Evolutionary conservation across 768 basidiomycete genomes (phyloP).

Genomic region (Lentinula raphanica): DNA sequence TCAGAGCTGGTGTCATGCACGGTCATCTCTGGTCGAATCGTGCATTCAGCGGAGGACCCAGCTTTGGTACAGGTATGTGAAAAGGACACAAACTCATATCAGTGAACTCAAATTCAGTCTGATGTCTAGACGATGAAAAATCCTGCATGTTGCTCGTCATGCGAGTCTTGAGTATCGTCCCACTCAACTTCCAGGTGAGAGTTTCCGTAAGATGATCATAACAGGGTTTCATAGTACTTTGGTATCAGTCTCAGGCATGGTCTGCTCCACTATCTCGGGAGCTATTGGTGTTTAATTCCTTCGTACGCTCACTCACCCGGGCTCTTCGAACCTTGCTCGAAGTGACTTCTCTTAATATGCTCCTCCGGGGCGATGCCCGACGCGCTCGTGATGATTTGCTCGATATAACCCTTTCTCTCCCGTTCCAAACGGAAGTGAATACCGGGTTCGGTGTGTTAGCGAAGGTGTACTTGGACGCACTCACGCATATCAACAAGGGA

Average conservation of each 20-base stretch:
- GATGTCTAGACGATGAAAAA: slow-evolving; percentile 79
- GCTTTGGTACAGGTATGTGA: slow-evolving; percentile 79
- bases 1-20: slow-evolving; percentile 95
- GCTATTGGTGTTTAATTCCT: slow-evolving; percentile 96
- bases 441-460: slow-evolving; percentile 97
- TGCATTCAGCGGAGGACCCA: slow-evolving; percentile 91
- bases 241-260: slow-evolving; percentile 77
- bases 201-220: too few species aligned
- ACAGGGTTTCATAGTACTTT: neutral
- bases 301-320: slow-evolving; percentile 86
- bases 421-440: slow-evolving; percentile 95
- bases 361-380: slow-evolving; percentile 83
- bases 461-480: slow-evolving; percentile 92
- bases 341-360: slow-evolving; percentile 87
- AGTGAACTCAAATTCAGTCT: neutral
- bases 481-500: slow-evolving; percentile 82
- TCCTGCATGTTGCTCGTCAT: slow-evolving; percentile 93
- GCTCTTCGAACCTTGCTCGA: slow-evolving; percentile 88
- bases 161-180: slow-evolving; percentile 93
- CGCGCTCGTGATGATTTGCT: slow-evolving; percentile 85
- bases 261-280: slow-evolving; percentile 95
- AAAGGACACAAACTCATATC: neutral
- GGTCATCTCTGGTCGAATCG: slow-evolving; percentile 85
- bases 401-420: slow-evolving; percentile 87
- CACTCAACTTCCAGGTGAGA: slow-evolving; percentile 86